Evolutionary conservation across 768 basidiomycete species (phyloP), one percentile per base, ranked within the genome.

Genomic region (Amanita polypyramis): DNA sequence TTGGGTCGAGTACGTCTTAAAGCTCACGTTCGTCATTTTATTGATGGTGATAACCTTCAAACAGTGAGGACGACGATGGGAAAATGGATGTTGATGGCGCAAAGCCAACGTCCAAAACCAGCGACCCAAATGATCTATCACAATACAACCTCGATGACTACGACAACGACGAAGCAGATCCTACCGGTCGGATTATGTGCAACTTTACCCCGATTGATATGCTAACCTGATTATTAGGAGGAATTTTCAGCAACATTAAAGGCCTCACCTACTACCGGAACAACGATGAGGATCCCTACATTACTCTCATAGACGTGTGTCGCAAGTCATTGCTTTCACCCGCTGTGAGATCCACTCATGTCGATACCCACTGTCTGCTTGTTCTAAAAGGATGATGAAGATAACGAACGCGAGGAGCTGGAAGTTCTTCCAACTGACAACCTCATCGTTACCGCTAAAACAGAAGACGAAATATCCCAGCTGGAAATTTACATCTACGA

Each of bases 401-500:
- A 87, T 29, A 76, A 85, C 39, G 96, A 97, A 60, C 81, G 86
- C 15, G 76, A 85, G 67, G 94, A 96, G 53, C 79, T 97, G 15
- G 88, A 96, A 64, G 66, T 99, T 45, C 67, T 85, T 5, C 85
- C 92, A 1, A 80, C 89, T 11, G 96, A 98, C 70, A 96, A 96
- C 61, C 76, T 99, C 52, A 69, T 99, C 54, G 83, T 97, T 25
- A 69, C 82, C 29, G 94, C 94, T 29, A 94, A 93, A 79, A 97
- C 95, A 0, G 90, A 94, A 60, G 93, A 97, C 64, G 93, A 98
- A 53, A 78, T 98, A 46, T 94, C 94, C 1, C 92, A 96, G 54
- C 76, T 98, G 46, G 95, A 98, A 62, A 75, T 96, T 54, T 95
- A 95, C 66, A 83, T 97, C 58, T 98, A 96, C 65, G 92, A 97